These are phyloP conservation scores for Lentinus polychrous DNA, from an alignment of 1,284 basidiomycete genomes.

Conservation along the genomic window DNA sequence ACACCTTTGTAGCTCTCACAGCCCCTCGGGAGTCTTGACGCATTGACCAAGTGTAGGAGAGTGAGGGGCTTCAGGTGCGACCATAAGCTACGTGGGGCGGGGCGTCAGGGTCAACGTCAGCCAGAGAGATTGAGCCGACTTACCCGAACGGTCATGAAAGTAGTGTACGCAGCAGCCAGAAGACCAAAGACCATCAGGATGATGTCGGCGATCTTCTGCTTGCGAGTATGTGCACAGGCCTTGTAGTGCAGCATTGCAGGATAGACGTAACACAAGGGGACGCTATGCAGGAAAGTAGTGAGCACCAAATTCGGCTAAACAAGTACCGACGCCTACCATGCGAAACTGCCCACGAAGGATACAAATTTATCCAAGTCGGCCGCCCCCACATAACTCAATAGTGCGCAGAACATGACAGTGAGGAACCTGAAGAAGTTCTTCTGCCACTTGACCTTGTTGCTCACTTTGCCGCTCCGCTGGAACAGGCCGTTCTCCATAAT, in stretches of 20 bases:
- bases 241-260: slow-evolving; percentile 92
- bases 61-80: slow-evolving; percentile 20
- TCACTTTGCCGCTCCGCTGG: slow-evolving; percentile 76
- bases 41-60: slow-evolving; percentile 25
- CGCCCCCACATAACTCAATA: slow-evolving; percentile 81
- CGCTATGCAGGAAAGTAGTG: slow-evolving; percentile 41
- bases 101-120: slow-evolving; percentile 1
- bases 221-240: slow-evolving; percentile 73
- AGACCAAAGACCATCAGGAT: slow-evolving; percentile 79
- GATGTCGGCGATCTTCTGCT: slow-evolving; percentile 70
- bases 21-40: slow-evolving; percentile 11
- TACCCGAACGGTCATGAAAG: slow-evolving; percentile 71
- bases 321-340: slow-evolving; percentile 60
- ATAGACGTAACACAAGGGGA: slow-evolving; percentile 92
- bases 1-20: no score
- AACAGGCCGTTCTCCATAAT: slow-evolving; percentile 99
- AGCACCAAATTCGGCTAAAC: background rate
- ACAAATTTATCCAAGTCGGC: slow-evolving; percentile 97
- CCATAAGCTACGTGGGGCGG: slow-evolving; percentile 28
- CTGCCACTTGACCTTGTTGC: slow-evolving; percentile 73
- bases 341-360: slow-evolving; percentile 87
- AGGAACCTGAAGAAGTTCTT: slow-evolving; percentile 89
- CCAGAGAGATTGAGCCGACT: slow-evolving; percentile 16
- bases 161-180: slow-evolving; percentile 81
- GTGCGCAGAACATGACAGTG: slow-evolving; percentile 71